Conservation (phyloP, 2,329 filamentous ascomycete species). For the Pestalotiopsis sp. region DNA sequence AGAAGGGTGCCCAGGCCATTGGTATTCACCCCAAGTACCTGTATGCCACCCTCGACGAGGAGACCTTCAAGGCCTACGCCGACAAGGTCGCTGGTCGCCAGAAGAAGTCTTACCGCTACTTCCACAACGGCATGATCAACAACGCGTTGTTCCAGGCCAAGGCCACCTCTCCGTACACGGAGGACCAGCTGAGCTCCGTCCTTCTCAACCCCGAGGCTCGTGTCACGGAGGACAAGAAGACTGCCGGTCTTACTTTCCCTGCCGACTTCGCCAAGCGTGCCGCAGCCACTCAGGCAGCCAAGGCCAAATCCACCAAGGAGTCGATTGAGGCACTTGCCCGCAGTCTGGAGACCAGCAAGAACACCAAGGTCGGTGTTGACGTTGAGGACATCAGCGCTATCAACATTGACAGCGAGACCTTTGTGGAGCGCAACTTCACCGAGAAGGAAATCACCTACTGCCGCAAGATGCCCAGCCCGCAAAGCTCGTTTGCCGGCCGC, state of each 20-base stretch:
- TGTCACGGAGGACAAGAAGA: slow-evolving; percentile 84
- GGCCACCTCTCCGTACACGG: slow-evolving; percentile 83
- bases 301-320: slow-evolving; percentile 65
- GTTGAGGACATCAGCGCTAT: slow-evolving; percentile 86
- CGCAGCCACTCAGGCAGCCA: slow-evolving; percentile 45
- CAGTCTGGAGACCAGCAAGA: slow-evolving; percentile 45
- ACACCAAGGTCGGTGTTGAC: slow-evolving; percentile 88
- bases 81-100: slow-evolving; percentile 88
- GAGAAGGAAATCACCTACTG: slow-evolving; percentile 83
- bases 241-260: slow-evolving; percentile 73
- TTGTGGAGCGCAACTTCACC: slow-evolving; percentile 94
- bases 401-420: slow-evolving; percentile 92
- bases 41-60: slow-evolving; percentile 87
- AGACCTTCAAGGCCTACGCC: slow-evolving; percentile 79
- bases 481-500: slow-evolving; percentile 88
- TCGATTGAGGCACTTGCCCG: slow-evolving; percentile 78
- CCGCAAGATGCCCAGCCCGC: slow-evolving; percentile 72
- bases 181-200: slow-evolving; percentile 81
- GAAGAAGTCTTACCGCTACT: slow-evolving; percentile 98
- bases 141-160: slow-evolving; percentile 98
- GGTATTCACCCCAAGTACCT: slow-evolving; percentile 94
- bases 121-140: slow-evolving; percentile 97
- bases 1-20: slow-evolving; percentile 97
- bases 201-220: slow-evolving; percentile 94
- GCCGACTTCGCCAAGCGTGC: slow-evolving; percentile 66